Evolutionary conservation across 1,284 basidiomycete genomes (phyloP), one percentile per base, ranked within the genome.

Genomic region (Ceratorhiza oryzae-sativae): DNA sequence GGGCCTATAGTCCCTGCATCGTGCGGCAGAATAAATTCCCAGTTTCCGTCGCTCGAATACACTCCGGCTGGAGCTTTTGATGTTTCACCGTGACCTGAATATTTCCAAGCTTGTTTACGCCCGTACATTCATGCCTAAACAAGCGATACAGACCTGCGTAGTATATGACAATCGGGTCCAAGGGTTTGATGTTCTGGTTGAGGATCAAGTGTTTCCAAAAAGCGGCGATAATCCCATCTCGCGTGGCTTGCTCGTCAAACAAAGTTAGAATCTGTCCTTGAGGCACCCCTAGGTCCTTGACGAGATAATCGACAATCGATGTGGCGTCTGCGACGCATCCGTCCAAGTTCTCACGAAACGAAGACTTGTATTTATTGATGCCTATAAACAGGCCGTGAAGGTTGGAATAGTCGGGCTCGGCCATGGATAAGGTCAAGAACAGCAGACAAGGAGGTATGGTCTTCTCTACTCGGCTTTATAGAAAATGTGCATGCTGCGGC

Each of bases 371-470:
- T 20, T 25, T 45, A 45, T 71, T 46, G 55, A 71, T 49, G 27
- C 56, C 67, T 13, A 71, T 49, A 25, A 71, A 39, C 32, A 71
- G 67, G 10, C 56, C 67, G 34, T 71, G 49, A 4, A 71, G 42
- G 12, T 32, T 55, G 5, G 65, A 56, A 27, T 27, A 56, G n/a
- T 46, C 15, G 1, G 51, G 36, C 39, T 34, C 25, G 20, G 65
- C 30, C 65, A 68, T 68, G n/a, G 23, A 20, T 45, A 10, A 18
- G 15, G n/a, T 18, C n/a, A 12, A 18, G 15, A 18, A 18, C 3
- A 18, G 15, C 10, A 18, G n/a, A 18, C n/a, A 18, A 45, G 42
- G 42, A 45, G n/a, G 18, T n/a, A n/a, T 8, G 18, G 42, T 8
- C 4, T 45, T 18, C 10, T 45, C 42, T 39, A 6, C 13, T 13